Base-by-base conservation (phyloP, 2,329 filamentous ascomycete genomes). In the Biscogniauxia marginata region DNA sequence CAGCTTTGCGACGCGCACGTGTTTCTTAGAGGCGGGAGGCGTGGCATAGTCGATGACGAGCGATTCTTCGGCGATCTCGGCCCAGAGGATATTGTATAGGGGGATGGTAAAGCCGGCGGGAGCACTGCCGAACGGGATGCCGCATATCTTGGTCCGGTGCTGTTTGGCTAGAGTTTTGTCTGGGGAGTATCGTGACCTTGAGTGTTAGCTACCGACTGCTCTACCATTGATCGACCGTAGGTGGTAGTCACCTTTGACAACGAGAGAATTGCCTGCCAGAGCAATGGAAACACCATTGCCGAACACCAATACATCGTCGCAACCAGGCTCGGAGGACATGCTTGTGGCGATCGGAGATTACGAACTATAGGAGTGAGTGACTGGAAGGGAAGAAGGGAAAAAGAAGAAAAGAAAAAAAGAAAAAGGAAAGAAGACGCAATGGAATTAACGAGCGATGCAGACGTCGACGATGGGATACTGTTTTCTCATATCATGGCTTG, bases 31-130 rank as follows among this genome's bases (percentile, higher is more conserved):
- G 3, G 30, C 81, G 21, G 75, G 70, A 1, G 81, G 79, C 25
- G 82, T 74, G 48, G 91, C 91, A 71, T 91, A 95, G 51, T 88
- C 84, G 68, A 98, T 85, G 7, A 81, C 82, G 50, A 96, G 74
- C 24, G 82, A 79, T 53, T 77, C 77, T 46, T 82, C 78, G 49
- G 79, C 77, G 23, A 88, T 70, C 62, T 90, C 86, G 43, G 88
- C 90, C 87, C 91, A 96, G 49, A 97, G 85, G 59, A 97, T 77
- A 70, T 96, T 89, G 76, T 90, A 93, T 59, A 91, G 87, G 1
- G 90, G 86, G 24, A 97, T 88, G 4, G 66, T 66, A 21, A 64
- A 55, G 50, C 64, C 60, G 53, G 57, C 18, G 11, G 65, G 48
- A 1, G 53, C 44, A n/a, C 46, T 47, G 18, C 63, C 63, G 16